These are phyloP conservation scores for Fennellomyces sp. DNA, from an alignment of 371 early-diverging fungal species.

Conservation along the genomic window DNA sequence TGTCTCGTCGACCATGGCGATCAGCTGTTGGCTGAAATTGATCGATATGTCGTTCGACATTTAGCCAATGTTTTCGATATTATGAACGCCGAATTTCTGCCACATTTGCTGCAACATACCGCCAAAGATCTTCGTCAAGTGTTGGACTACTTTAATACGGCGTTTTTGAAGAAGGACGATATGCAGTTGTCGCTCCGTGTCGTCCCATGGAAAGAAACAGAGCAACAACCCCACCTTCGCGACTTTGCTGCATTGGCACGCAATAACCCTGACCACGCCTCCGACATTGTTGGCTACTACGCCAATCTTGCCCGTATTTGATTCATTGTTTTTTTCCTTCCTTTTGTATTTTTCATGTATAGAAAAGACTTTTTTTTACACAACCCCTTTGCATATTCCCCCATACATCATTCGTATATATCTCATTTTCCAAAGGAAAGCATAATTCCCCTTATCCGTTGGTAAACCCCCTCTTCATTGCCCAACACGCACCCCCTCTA, in stretches of 20 bases:
- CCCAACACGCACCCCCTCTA: not conserved
- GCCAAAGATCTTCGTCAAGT: slow-evolving; percentile 35
- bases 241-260: slow-evolving; percentile 10
- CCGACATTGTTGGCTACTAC: slow-evolving; percentile 15
- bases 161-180: slow-evolving; percentile 25
- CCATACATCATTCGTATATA: not conserved
- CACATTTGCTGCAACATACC: slow-evolving; percentile 38
- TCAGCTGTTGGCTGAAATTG: slow-evolving; percentile 27
- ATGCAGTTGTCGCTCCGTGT: slow-evolving; percentile 30
- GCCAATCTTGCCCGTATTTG: slow-evolving; percentile 19
- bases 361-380: not conserved
- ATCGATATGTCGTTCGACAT: slow-evolving; percentile 28
- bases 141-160: slow-evolving; percentile 40
- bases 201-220: slow-evolving; percentile 27
- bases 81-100: slow-evolving; percentile 29
- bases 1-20: slow-evolving; percentile 31
- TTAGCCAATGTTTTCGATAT: slow-evolving; percentile 30
- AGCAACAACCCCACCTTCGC: slow-evolving; percentile 7
- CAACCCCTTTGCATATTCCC: not conserved
- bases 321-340: not conserved
- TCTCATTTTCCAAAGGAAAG: not conserved
- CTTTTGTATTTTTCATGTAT: not conserved
- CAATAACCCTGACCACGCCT: slow-evolving; percentile 11
- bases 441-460: too few species aligned
- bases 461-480: not conserved